Percentiles rank a stretch among this genome's conserved stretches.
These are phyloP conservation scores for Erythrophleum ivorense DNA, from an alignment of 331 rosid species.

Conservation along the genomic window DNA sequence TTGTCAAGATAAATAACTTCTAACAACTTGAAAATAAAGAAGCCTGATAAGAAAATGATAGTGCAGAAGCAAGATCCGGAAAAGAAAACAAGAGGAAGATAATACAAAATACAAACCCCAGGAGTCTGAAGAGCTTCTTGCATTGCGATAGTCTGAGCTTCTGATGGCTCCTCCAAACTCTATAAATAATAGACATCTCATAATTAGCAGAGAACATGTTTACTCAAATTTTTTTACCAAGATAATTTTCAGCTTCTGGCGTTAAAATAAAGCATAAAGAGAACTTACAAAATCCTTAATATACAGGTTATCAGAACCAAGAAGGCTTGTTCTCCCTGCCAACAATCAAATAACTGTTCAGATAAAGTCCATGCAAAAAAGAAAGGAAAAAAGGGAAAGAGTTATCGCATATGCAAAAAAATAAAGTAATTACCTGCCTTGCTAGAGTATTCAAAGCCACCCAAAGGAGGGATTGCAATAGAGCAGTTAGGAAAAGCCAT, in stretches of 20 bases:
- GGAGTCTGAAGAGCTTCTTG: constrained; percentile 64
- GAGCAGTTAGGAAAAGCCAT: constrained; percentile 62
- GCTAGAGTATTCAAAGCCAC: constrained; percentile 66
- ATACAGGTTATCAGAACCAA: constrained; percentile 56
- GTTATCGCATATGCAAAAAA: constrained; percentile 6
- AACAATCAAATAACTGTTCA: constrained; percentile 47
- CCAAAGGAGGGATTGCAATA: constrained; percentile 54
- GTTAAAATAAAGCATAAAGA: constrained; percentile 20
- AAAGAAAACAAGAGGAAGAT: constrained; percentile 10
- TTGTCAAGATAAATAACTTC: neutral
- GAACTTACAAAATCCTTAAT: constrained; percentile 66
- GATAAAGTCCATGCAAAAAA: constrained; percentile 6
- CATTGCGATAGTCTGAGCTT: constrained; percentile 51
- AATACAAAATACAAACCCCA: constrained; percentile 57
- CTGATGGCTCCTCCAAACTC: constrained; percentile 65
- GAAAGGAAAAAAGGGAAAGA: neutral
- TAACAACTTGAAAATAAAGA: neutral
- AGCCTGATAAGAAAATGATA: neutral
- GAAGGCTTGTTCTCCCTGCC: constrained; percentile 68
- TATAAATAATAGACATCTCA: constrained; percentile 39
- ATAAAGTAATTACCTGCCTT: constrained; percentile 54
- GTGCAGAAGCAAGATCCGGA: neutral
- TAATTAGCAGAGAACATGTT: neutral
- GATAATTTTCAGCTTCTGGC: neutral
- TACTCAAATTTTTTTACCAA: neutral